phyloP scores from a whole-genome alignment of 768 basidiomycete genomes.

The Lepiota venenata region DNA sequence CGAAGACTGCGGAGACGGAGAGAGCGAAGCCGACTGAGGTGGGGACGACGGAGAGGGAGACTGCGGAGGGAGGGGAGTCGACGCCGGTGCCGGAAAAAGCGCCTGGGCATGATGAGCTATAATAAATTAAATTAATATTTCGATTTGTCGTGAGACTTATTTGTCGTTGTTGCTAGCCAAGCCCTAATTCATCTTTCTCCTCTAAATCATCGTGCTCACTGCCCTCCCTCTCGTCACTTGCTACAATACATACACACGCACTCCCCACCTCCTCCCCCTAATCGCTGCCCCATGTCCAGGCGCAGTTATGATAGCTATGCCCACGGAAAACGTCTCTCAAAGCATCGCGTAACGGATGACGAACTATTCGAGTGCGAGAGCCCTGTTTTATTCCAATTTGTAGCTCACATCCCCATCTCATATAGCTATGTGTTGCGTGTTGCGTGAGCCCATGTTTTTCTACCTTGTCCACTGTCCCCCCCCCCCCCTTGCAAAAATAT shows the following conservation, averaged over 20 bases:
- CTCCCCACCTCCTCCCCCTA: not conserved
- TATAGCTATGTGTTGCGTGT: constrained; percentile 77
- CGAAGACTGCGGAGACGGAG: constrained; percentile 19
- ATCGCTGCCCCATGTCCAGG: constrained; percentile 54
- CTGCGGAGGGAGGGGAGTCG: constrained; percentile 9
- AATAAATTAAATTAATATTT: constrained; percentile 5
- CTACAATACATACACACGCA: no score
- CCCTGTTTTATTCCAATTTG: constrained; percentile 11
- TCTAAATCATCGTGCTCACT: no score
- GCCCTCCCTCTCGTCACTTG: no score
- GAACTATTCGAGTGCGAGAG: constrained; percentile 74
- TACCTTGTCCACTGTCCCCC: constrained; percentile 9
- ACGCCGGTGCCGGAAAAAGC: constrained; percentile 11
- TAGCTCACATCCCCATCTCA: constrained; percentile 4
- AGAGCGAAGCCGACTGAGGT: constrained; percentile 11
- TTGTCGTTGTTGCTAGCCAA: constrained; percentile 9
- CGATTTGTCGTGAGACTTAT: constrained; percentile 4
- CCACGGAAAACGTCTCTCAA: constrained; percentile 70
- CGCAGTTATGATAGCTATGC: constrained; percentile 72
- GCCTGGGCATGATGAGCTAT: constrained; percentile 22
- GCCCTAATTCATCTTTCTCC: not conserved
- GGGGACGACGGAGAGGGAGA: constrained; percentile 16
- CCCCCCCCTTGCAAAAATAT: constrained; percentile 13
- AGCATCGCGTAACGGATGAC: constrained; percentile 78
- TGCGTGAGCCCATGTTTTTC: constrained; percentile 54